Evolutionary conservation across 345 rosid species (phyloP).

Genomic region (Adansonia digitata): DNA sequence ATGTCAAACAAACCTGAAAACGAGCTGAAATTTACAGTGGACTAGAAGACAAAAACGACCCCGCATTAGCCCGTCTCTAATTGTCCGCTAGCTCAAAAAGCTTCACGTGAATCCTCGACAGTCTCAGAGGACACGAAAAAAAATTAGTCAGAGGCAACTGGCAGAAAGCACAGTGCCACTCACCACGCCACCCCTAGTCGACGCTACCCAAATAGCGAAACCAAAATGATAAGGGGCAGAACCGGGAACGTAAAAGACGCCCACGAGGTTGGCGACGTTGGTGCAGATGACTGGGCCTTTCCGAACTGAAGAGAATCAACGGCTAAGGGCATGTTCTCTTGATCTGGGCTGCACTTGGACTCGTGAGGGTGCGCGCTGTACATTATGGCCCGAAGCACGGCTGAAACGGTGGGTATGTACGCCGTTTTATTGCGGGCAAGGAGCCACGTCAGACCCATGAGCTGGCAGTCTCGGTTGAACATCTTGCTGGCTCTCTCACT

Average conservation of each 20-base stretch:
- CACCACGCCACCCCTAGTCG: not conserved
- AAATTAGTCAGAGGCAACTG: constrained; percentile 1
- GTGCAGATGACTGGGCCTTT: constrained; percentile 38
- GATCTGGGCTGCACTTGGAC: constrained; percentile 90
- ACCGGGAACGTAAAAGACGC: constrained; percentile 22
- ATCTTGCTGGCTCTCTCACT: constrained; percentile 72
- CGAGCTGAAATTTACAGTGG: constrained; percentile 32
- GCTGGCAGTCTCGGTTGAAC: constrained; percentile 88
- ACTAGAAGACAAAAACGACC: constrained; percentile 16
- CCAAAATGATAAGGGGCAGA: constrained; percentile 30
- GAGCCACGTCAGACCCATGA: constrained; percentile 99
- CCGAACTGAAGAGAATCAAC: constrained; percentile 92
- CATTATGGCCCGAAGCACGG: constrained; percentile 90
- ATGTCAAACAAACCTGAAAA: constrained; percentile 5
- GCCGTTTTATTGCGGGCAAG: constrained; percentile 92
- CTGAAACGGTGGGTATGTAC: constrained; percentile 96
- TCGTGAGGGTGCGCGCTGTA: constrained; percentile 77
- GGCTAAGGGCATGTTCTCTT: constrained; percentile 99
- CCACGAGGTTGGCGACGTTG: constrained; percentile 21
- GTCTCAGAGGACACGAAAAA: not conserved
- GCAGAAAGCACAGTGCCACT: not conserved
- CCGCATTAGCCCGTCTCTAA: constrained; percentile 7
- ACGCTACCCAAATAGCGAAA: constrained; percentile 21
- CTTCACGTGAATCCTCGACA: constrained; percentile 40
- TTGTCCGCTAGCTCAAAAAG: constrained; percentile 25